A percentile compares a stretch with the other conserved stretches of the same genome.
phyloP scores from a whole-genome alignment of 1,139 yeast genomes.

The Magnusiomyces paraingens region DNA sequence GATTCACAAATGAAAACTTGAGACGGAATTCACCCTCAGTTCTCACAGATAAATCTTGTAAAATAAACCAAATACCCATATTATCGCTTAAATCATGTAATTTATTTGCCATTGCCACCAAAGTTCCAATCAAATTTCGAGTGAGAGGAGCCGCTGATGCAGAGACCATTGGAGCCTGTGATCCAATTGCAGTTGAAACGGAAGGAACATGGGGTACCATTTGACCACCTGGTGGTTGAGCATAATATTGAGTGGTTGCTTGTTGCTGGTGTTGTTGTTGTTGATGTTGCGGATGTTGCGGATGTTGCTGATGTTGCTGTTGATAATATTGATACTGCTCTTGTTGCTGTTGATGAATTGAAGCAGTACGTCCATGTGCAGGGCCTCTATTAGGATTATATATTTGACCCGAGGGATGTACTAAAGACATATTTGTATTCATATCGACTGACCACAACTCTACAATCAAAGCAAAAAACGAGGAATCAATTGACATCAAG shows the following conservation, averaged over 20 bases:
- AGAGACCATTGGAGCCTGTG: not conserved
- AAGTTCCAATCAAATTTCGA: slow-evolving; percentile 38
- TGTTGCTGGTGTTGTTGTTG: slow-evolving; percentile 7
- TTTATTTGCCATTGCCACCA: slow-evolving; percentile 38
- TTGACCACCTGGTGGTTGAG: slow-evolving; percentile 1
- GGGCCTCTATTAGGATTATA: slow-evolving; percentile 14
- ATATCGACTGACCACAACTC: slow-evolving; percentile 38
- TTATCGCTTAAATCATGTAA: slow-evolving; percentile 34
- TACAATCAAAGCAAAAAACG: slow-evolving; percentile 33
- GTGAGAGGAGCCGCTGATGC: slow-evolving; percentile 18
- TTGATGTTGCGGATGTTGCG: slow-evolving; percentile 4
- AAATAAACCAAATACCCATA: slow-evolving; percentile 40
- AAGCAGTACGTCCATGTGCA: not conserved
- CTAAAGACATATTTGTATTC: slow-evolving; percentile 30
- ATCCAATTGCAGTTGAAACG: slow-evolving; percentile 1
- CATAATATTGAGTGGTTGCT: slow-evolving; percentile 5
- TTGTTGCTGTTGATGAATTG: slow-evolving; percentile 8
- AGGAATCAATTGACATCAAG: slow-evolving; percentile 30
- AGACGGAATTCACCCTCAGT: slow-evolving; percentile 40
- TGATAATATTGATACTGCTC: slow-evolving; percentile 15
- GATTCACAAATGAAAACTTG: slow-evolving; percentile 35
- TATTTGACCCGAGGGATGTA: slow-evolving; percentile 20
- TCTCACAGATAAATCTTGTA: slow-evolving; percentile 40
- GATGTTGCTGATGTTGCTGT: slow-evolving; percentile 14
- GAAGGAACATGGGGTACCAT: not conserved